Evolutionary conservation across 1,284 basidiomycete species (phyloP), one percentile per base, ranked within the genome.

Genomic region (Sporisorium scitamineum): DNA sequence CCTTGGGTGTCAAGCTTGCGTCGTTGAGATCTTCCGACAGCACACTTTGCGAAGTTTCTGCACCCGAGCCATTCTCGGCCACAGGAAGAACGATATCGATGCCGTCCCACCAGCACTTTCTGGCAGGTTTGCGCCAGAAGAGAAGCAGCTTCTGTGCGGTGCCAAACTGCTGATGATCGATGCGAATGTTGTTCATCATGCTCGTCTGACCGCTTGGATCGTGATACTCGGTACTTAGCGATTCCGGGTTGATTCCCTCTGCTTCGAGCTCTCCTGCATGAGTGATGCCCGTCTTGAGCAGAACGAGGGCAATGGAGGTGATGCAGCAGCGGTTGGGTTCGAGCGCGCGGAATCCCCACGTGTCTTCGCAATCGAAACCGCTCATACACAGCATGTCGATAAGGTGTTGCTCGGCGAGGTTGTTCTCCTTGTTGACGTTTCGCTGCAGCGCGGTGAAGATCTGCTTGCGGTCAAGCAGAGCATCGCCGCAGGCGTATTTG

Each of bases 301-400:
- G 89, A 52, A 98, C 96, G 13, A 99, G 91, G 1, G 96, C 96
- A 86, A 99, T 97, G 62, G 94, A 97, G 16, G 94, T 96, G 86
- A 99, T 98, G 86, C 95, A 97, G 84, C 95, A 98, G 61, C 96
- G 90, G 47, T 91, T 92, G 1, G 96, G 97, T 86, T 99, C 96
- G 81, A 97, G 88, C 0, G 96, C 94, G 54, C 96, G 91, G 88
- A 93, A 98, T 16, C 97, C 96, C 96, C 96, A 99, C 83, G 92
- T 90, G 86, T 99, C 97, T 29, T 96, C 92, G 32, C 95, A 91
- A 85, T 95, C 91, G 85, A 99, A 99, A 22, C 96, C 96, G 86
- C 95, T 96, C 94, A 98, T 97, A 88, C 97, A 99, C 61, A 99
- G 89, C 96, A 99, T 99, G 87, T 99, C 97, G 87, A 99, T 99